Conservation (phyloP, 495 filamentous ascomycete genomes). For the Penicillium simplicissimum region DNA sequence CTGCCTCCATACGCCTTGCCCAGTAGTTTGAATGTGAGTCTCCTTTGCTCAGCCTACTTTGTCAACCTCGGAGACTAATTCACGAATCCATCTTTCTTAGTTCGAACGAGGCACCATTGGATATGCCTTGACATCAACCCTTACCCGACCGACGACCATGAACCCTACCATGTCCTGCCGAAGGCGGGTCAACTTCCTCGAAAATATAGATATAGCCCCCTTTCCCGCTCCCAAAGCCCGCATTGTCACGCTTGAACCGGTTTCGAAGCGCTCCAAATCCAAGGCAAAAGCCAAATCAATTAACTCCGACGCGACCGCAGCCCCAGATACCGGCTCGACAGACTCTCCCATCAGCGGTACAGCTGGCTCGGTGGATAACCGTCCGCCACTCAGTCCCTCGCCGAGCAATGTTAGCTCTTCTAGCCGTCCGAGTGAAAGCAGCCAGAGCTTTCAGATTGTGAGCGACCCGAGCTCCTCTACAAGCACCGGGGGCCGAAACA, state of each 20-base stretch:
- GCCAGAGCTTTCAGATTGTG: conserved; percentile 52
- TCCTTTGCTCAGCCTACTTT: not conserved
- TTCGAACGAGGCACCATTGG: conserved; percentile 94
- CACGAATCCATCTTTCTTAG: conserved; percentile 47
- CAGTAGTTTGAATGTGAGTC: conserved; percentile 86
- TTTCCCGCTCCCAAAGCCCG: conserved; percentile 63
- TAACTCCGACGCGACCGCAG: conserved; percentile 33
- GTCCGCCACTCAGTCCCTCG: conserved; percentile 54
- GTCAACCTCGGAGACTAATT: not conserved
- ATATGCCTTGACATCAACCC: conserved; percentile 83
- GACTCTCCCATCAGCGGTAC: conserved; percentile 35
- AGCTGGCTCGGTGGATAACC: conserved; percentile 29
- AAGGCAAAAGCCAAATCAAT: conserved; percentile 40
- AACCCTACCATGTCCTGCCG: conserved; percentile 76
- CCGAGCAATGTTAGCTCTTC: conserved; percentile 66
- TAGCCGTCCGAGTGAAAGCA: conserved; percentile 60
- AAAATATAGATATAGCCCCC: conserved; percentile 64
- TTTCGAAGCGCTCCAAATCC: conserved; percentile 55
- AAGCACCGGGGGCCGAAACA: conserved; percentile 41
- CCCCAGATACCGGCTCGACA: conserved; percentile 38
- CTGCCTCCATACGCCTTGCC: conserved; percentile 79
- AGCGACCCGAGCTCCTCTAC: conserved; percentile 40
- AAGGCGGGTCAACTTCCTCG: conserved; percentile 73
- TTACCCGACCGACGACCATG: conserved; percentile 88
- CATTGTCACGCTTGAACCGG: conserved; percentile 79